Conservation (phyloP, 148 eudicot genomes). For the Vaccinium vitisidaea region DNA sequence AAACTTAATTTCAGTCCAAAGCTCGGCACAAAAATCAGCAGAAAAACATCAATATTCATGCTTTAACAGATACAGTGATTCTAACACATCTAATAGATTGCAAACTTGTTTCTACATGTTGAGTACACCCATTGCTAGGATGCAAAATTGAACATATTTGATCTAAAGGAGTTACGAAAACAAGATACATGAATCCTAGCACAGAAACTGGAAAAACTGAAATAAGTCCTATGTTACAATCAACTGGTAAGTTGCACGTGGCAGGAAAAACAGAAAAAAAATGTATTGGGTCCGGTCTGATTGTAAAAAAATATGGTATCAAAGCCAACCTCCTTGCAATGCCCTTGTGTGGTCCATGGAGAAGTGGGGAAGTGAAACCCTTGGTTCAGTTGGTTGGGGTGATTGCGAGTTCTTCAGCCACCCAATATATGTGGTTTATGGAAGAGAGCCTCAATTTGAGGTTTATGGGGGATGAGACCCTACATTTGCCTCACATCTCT, state of each 20-base stretch:
- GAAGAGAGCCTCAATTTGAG: background rate
- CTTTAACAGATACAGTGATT: background rate
- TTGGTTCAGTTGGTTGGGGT: too few species aligned
- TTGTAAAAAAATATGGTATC: too few species aligned
- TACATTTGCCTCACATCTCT: background rate
- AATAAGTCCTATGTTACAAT: background rate
- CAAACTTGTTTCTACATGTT: background rate
- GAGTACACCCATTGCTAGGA: background rate
- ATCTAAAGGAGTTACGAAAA: background rate
- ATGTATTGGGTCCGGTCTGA: too few species aligned
- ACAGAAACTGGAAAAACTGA: background rate
- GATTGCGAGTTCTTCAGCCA: background rate
- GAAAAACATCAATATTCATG: background rate
- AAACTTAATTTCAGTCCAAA: background rate
- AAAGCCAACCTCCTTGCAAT: too few species aligned
- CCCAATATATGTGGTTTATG: background rate
- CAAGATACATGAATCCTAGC: background rate
- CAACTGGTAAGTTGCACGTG: too few species aligned
- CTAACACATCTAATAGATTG: background rate
- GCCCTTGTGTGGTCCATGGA: too few species aligned
- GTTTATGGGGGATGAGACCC: slow-evolving; percentile 3
- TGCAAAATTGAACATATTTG: background rate
- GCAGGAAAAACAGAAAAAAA: too few species aligned
- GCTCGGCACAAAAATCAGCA: background rate
- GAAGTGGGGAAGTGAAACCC: too few species aligned